Conservation (phyloP, 495 filamentous ascomycete species). For the Daldinia decipiens region DNA sequence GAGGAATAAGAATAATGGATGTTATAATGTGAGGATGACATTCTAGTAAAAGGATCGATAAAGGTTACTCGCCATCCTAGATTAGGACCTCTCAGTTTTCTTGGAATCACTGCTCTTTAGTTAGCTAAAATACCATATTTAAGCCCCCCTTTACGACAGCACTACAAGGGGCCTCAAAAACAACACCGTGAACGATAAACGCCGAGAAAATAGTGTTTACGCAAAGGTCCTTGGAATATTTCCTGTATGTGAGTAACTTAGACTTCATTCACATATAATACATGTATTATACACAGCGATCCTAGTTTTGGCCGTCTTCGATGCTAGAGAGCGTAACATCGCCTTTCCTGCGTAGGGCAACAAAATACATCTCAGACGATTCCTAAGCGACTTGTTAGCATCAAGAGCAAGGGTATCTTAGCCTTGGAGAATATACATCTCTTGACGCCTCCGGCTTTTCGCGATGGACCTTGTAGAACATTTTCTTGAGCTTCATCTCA, state of each 20-base stretch:
- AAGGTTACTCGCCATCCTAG: neutral
- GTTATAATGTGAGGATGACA: neutral
- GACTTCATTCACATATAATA: neutral
- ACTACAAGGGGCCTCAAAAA: neutral
- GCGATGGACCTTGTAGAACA: constrained; percentile 82
- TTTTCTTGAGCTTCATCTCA: constrained; percentile 72
- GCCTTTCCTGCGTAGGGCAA: constrained; percentile 72
- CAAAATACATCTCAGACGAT: constrained; percentile 89
- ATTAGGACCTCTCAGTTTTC: neutral
- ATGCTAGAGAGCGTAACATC: constrained; percentile 46
- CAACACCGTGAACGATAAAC: neutral
- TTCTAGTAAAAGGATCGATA: neutral
- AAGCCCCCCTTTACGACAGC: neutral
- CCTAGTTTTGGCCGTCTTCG: neutral
- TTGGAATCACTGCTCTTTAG: neutral
- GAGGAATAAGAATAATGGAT: neutral
- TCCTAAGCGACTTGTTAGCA: constrained; percentile 66
- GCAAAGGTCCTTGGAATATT: neutral
- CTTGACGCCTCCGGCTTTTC: constrained; percentile 93
- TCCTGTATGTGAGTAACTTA: neutral
- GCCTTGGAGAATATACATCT: constrained; percentile 66
- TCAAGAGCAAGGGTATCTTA: neutral
- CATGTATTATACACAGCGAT: neutral
- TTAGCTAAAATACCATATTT: neutral
- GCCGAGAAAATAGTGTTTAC: neutral